Base-by-base conservation (phyloP, 192 early-diverging fungal genomes). In the Rhizophagus sp. region DNA sequence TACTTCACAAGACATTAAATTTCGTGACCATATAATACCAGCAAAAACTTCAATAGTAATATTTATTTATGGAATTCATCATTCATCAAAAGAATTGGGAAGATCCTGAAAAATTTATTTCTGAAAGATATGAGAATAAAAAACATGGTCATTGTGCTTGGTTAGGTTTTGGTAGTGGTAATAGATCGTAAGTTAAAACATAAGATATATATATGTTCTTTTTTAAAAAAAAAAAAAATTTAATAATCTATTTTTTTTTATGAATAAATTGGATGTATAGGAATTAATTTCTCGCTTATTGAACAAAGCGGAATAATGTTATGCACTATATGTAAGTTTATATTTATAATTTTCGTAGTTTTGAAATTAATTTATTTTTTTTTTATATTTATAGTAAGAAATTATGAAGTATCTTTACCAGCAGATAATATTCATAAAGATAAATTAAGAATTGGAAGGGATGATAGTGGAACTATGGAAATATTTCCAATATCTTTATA, bases 51-150 rank as follows among this genome's bases (percentile, higher is more conserved):
- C 25, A 10, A 25, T 66, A 17, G 3, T 15, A 12, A 12, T 66
- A 25, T 17, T 17, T 66, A 27, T 66, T 33, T 66, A 33, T 30
- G 64, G 64, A 33, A 27, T 66, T 6, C 64, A 66, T 30, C 24
- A 66, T 66, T 66, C 64, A 15, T 4, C 64, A n/a, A 66, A 33
- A 33, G 0, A 25, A 33, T 66, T 66, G 64, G 64, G 1, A 66
- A 11, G 6, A 66, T 34, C 64, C 64, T 12, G 64, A 66, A 66
- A 12, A 66, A 17, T 66, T 66, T 66, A 33, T 34, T 25, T 30
- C 64, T 66, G 64, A 66, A 33, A 66, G 64, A 33, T 66, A 34
- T 30, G 64, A 66, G 5, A 66, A 66, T 17, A 30, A 66, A 64
- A n/a, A n/a, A 27, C 63, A 25, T 9, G 24, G 27, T 25, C 22